Evolutionary conservation across 1,284 basidiomycete genomes (phyloP).

Genomic region (Phylloboletellus chloephorus): DNA sequence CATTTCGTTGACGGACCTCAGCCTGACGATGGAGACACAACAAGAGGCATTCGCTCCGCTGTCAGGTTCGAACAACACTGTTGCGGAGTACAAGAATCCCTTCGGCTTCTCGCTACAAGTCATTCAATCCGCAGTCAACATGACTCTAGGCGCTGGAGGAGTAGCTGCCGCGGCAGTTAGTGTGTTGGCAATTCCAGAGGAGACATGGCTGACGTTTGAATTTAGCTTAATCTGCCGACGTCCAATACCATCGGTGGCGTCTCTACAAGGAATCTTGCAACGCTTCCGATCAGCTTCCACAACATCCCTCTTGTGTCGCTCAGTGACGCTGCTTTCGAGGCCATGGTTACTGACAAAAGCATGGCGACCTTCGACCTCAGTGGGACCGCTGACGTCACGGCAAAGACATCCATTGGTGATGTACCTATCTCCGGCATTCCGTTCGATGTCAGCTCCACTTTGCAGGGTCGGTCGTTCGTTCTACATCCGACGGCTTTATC

Average conservation of each 20-base stretch:
- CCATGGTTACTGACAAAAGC: constrained; percentile 53
- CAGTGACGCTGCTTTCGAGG: constrained; percentile 50
- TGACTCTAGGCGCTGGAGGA: constrained; percentile 47
- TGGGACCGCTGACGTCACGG: constrained; percentile 59
- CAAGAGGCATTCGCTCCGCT: constrained; percentile 54
- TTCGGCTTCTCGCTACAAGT: constrained; percentile 74
- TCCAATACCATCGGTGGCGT: constrained; percentile 53
- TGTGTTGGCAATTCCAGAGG: not conserved
- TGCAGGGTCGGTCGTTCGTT: constrained; percentile 41
- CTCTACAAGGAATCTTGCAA: constrained; percentile 62
- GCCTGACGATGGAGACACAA: constrained; percentile 47
- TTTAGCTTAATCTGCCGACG: constrained; percentile 51
- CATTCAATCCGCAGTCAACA: constrained; percentile 49
- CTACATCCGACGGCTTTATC: not conserved
- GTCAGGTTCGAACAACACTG: constrained; percentile 55
- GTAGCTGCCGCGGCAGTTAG: constrained; percentile 52
- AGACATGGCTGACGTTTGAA: constrained; percentile 6
- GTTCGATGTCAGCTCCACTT: constrained; percentile 52
- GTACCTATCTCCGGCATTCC: constrained; percentile 62
- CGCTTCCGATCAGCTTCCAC: constrained; percentile 53
- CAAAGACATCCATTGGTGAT: constrained; percentile 61
- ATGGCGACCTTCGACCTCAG: constrained; percentile 46
- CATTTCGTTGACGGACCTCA: constrained; percentile 59
- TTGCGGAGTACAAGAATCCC: constrained; percentile 70
- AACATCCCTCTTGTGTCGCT: constrained; percentile 53